A percentile compares a stretch with the other conserved stretches of the same genome.
phyloP scores from a whole-genome alignment of 179 eudicot species.

The Pouteria campechiana region DNA sequence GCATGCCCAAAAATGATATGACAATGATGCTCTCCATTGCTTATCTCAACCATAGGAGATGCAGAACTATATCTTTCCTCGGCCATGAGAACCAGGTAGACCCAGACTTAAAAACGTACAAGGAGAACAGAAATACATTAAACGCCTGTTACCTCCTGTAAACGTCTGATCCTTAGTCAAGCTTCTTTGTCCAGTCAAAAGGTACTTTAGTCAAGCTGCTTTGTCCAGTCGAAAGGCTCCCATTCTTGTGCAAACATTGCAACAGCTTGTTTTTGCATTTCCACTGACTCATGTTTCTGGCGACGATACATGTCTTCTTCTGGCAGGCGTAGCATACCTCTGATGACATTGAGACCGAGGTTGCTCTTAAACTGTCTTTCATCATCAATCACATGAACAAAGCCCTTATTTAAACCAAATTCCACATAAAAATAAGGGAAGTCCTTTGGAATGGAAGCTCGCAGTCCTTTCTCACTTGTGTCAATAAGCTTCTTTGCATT shows the following conservation, averaged over 20 bases:
- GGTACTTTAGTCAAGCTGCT: constrained; percentile 69
- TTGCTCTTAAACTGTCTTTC: constrained; percentile 59
- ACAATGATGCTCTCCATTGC: too few relatives aligned
- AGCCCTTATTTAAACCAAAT: constrained; percentile 74
- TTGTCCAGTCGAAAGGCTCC: constrained; percentile 92
- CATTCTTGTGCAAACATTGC: constrained; percentile 53
- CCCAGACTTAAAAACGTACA: too few relatives aligned
- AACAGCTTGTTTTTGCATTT: constrained; percentile 58
- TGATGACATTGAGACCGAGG: constrained; percentile 67
- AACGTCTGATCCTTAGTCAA: too few relatives aligned
- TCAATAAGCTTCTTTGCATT: constrained; percentile 84
- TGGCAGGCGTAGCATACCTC: constrained; percentile 70
- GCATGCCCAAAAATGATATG: too few relatives aligned
- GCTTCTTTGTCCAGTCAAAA: background rate
- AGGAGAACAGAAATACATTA: too few relatives aligned
- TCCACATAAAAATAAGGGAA: constrained; percentile 95
- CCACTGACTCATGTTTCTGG: constrained; percentile 47
- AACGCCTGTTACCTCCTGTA: too few relatives aligned
- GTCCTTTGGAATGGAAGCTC: constrained; percentile 75
- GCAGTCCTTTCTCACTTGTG: constrained; percentile 77
- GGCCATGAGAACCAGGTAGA: too few relatives aligned
- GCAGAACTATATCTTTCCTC: too few relatives aligned
- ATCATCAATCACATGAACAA: constrained; percentile 92
- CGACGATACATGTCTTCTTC: constrained; percentile 88
- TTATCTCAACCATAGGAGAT: too few relatives aligned